Evolutionary conservation across 2,329 filamentous ascomycete species (phyloP), one percentile per base, ranked within the genome.

Genomic region (Xylaria polymorpha): DNA sequence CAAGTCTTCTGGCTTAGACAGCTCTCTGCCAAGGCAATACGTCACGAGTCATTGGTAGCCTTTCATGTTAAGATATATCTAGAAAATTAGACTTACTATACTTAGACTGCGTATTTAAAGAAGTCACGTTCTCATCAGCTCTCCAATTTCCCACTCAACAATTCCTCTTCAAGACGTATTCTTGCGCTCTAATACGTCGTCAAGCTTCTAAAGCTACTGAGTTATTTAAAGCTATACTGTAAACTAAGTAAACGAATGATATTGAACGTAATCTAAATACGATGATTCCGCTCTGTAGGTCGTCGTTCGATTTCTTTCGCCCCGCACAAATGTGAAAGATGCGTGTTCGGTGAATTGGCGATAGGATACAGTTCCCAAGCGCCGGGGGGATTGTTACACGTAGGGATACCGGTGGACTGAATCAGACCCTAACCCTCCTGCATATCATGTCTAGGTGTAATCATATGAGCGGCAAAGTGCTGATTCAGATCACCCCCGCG

Each of bases 1-100:
- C 71, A 3, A 69, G 81, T 39, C 68, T 82, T 10, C 70, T 81
- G n/a, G 74, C 70, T 51, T 75, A 67, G 59, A 44, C 5, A 25
- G 4, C 12, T 29, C 18, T 25, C 39, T 35, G 25, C 25, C 25
- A 29, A 29, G 25, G 25, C 25, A 12, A 18, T 41, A 6, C 15
- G 1, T 9, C 18, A 14, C 25, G 18, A 22, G 37, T 1, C 15
- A n/a, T 15, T n/a, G 20, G 39, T 43, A 25, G 5, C 6, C 14
- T 48, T n/a, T 46, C 4, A 32, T 10, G 39, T 20, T 22, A 41
- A 46, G 14, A 59, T 46, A 53, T 20, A 22, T n/a, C 9, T 18
- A 32, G n/a, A 63, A 44, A 20, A 8, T 20, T 44, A 46, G 25
- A 46, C 46, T 43, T 43, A 43, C 20, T 20, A n/a, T 29, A 25